phyloP scores from a whole-genome alignment of 371 early-diverging fungal species.

The Apophysomyces elegans region DNA sequence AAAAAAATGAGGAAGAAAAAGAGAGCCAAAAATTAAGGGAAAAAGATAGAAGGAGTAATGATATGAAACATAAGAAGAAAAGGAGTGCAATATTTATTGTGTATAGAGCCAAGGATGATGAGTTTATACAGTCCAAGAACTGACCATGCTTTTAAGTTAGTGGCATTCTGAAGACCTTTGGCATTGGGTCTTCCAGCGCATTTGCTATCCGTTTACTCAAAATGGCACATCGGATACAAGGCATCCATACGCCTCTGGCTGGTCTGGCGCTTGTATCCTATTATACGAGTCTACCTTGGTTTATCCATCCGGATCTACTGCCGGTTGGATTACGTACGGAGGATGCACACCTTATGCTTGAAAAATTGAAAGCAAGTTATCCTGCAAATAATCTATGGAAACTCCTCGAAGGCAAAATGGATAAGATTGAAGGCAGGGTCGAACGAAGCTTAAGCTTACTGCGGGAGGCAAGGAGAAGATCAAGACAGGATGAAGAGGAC shows the following conservation, averaged over 20 bases:
- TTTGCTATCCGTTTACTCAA: conserved; percentile 22
- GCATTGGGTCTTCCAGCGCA: conserved; percentile 25
- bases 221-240: conserved; percentile 19
- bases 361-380: conserved; percentile 22
- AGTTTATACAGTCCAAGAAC: not conserved
- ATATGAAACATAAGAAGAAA: too few relatives aligned
- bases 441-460: conserved; percentile 20
- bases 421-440: conserved; percentile 19
- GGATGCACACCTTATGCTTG: conserved; percentile 18
- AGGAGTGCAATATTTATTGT: too few relatives aligned
- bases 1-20: not conserved
- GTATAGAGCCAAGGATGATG: too few relatives aligned
- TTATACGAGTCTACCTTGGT: conserved; percentile 29
- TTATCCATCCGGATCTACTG: conserved; percentile 23
- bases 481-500: not conserved
- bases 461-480: conserved; percentile 13
- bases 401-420: conserved; percentile 29
- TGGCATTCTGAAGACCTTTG: conserved; percentile 26
- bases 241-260: conserved; percentile 30
- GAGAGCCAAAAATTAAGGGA: not conserved
- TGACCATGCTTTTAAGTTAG: conserved; percentile 15
- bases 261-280: conserved; percentile 27
- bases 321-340: conserved; percentile 16
- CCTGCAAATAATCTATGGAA: conserved; percentile 25
- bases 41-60: too few relatives aligned